Conservation (phyloP, 495 filamentous ascomycete genomes). For the Articulospora tetracladia region DNA sequence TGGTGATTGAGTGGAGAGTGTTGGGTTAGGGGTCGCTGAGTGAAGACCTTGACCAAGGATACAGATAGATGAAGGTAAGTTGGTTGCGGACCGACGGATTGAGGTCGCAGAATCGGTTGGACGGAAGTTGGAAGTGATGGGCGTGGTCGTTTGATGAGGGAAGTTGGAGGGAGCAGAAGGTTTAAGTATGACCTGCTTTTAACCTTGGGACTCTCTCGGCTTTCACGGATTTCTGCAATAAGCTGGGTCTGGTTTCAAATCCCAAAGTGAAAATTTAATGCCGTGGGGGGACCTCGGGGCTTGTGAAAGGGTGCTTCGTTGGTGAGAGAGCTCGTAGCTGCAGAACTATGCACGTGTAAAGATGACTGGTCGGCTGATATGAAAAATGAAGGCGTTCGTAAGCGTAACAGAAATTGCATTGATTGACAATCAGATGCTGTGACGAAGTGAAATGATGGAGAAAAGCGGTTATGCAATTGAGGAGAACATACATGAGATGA, state of each 20-base stretch:
- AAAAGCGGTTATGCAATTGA: neutral
- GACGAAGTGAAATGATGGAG: neutral
- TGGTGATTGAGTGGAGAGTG: neutral
- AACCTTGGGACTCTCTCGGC: neutral
- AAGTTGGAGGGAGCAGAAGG: neutral
- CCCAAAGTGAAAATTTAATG: neutral
- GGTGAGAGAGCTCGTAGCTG: conserved; percentile 7
- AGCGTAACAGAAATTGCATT: conserved; percentile 6
- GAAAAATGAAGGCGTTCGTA: conserved; percentile 13
- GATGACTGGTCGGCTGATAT: conserved; percentile 14
- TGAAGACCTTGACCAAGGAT: neutral
- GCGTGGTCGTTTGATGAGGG: neutral
- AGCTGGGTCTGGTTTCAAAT: neutral
- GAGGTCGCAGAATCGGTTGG: conserved; percentile 5
- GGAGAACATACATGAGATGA: neutral
- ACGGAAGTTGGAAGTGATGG: neutral
- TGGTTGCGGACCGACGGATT: neutral
- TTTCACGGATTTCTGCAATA: neutral
- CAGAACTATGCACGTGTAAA: conserved; percentile 17
- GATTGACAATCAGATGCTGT: conserved; percentile 11
- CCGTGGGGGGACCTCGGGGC: conserved; percentile 15
- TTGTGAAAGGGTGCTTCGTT: neutral
- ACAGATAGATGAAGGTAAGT: neutral
- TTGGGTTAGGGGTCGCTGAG: neutral
- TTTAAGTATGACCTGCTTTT: neutral